A percentile compares a stretch with the other conserved stretches of the same genome.
These are phyloP conservation scores for Pseudotulostoma volvatum DNA, from an alignment of 495 filamentous ascomycete genomes.

Conservation along the genomic window DNA sequence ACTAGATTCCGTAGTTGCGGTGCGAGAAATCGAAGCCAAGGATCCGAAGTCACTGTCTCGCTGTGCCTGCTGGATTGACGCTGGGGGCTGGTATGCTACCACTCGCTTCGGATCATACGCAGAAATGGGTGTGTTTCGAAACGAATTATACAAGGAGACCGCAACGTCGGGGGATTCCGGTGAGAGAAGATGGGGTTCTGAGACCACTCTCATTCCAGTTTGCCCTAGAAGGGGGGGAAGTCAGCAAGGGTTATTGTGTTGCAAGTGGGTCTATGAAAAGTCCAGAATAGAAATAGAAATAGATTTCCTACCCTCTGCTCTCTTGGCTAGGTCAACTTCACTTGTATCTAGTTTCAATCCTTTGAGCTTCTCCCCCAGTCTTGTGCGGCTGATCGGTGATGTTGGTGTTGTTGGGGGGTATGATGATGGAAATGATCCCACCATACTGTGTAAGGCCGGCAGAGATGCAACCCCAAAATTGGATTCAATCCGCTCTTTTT, in stretches of 20 bases:
- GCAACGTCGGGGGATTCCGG: conserved; percentile 48
- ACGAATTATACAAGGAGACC: conserved; percentile 44
- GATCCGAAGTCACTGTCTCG: conserved; percentile 22
- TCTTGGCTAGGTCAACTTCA: conserved; percentile 36
- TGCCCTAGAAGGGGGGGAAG: too few species aligned
- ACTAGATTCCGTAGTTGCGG: conserved; percentile 32
- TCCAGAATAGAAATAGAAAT: not conserved
- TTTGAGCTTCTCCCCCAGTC: conserved; percentile 57
- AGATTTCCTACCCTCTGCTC: conserved; percentile 25
- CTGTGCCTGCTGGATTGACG: conserved; percentile 25
- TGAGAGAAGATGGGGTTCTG: conserved; percentile 35
- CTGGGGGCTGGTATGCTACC: conserved; percentile 26
- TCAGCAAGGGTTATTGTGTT: not conserved
- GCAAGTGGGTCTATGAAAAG: not conserved
- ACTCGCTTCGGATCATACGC: conserved; percentile 16
- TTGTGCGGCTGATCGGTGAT: conserved; percentile 41
- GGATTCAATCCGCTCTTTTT: conserved; percentile 65
- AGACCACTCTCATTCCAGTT: too few species aligned
- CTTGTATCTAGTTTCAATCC: conserved; percentile 62
- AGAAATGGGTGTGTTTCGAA: conserved; percentile 23
- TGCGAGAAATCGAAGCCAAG: conserved; percentile 14
- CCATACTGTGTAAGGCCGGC: conserved; percentile 11
- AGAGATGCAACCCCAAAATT: conserved; percentile 48
- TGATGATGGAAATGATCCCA: conserved; percentile 2
- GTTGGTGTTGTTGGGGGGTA: conserved; percentile 36